Percentiles rank a stretch among this genome's conserved stretches.
phyloP scores from a whole-genome alignment of 1,284 basidiomycete genomes.

The Inonotus hispidus region DNA sequence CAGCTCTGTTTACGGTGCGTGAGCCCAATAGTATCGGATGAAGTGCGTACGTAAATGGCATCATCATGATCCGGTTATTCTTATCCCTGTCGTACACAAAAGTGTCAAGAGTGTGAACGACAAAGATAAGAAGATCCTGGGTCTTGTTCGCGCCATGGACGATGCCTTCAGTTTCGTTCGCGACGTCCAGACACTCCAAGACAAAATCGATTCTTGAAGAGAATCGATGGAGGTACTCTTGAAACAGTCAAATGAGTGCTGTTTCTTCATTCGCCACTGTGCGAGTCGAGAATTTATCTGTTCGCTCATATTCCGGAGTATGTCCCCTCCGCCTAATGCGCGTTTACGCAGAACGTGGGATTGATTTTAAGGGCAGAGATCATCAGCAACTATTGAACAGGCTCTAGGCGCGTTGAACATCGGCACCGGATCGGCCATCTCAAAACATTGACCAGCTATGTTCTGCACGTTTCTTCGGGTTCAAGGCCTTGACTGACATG shows the following conservation, averaged over 20 bases:
- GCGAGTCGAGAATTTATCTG: neutral
- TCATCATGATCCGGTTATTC: neutral
- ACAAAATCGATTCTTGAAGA: neutral
- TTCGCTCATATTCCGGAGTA: neutral
- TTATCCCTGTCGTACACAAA: too few relatives aligned
- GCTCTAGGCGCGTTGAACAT: too few relatives aligned
- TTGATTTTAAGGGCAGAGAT: neutral
- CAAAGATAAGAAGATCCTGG: neutral
- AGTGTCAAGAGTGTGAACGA: neutral
- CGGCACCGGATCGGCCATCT: too few relatives aligned
- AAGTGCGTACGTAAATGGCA: neutral
- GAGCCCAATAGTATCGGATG: neutral
- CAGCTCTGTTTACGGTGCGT: neutral
- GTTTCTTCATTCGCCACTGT: neutral
- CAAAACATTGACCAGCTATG: too few relatives aligned
- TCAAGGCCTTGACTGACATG: conserved; percentile 20
- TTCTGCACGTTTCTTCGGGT: neutral
- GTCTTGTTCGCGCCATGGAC: neutral
- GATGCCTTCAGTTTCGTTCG: neutral
- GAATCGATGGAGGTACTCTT: neutral
- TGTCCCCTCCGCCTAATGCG: too few relatives aligned
- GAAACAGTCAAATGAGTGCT: neutral
- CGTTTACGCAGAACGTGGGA: neutral
- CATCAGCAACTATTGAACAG: neutral
- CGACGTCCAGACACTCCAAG: neutral